These are phyloP conservation scores for Torrubiella hemipterigena DNA, from an alignment of 2,329 filamentous ascomycete genomes.

Conservation along the genomic window DNA sequence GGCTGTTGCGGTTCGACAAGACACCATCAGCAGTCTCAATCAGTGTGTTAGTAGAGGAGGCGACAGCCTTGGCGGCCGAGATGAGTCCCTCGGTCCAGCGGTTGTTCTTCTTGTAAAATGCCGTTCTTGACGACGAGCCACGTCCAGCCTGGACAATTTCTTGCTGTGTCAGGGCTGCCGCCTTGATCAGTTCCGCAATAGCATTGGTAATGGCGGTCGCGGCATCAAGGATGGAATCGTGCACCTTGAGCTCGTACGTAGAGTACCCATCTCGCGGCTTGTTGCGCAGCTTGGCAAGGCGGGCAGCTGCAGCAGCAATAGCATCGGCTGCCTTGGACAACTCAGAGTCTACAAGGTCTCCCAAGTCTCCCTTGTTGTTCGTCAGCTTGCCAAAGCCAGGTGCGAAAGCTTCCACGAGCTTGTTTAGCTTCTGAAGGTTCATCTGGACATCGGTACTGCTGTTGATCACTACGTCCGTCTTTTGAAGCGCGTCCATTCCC, in stretches of 20 bases:
- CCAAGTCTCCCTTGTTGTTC: conserved; percentile 72
- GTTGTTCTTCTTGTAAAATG: conserved; percentile 99
- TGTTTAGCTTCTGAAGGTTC: conserved; percentile 85
- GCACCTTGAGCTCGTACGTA: conserved; percentile 91
- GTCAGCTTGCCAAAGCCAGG: conserved; percentile 75
- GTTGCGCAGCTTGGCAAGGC: conserved; percentile 83
- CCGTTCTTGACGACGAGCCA: conserved; percentile 74
- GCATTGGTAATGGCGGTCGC: conserved; percentile 89
- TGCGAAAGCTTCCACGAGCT: conserved; percentile 82
- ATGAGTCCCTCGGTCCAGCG: conserved; percentile 97
- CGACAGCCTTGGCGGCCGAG: conserved; percentile 92
- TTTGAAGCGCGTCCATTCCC: conserved; percentile 78
- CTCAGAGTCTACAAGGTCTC: conserved; percentile 85
- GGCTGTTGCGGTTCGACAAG: conserved; percentile 79
- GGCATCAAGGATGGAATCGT: conserved; percentile 88
- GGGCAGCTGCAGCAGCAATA: conserved; percentile 82
- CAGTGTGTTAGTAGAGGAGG: conserved; percentile 82
- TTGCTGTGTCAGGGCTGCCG: conserved; percentile 82
- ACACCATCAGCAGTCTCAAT: conserved; percentile 98
- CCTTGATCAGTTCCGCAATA: conserved; percentile 89
- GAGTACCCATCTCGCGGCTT: conserved; percentile 94
- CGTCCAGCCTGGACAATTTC: conserved; percentile 93
- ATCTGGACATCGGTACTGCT: conserved; percentile 94
- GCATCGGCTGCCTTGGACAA: conserved; percentile 89
- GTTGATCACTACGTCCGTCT: conserved; percentile 95